These are phyloP conservation scores for Coemansia sp. DNA, from an alignment of 192 early-diverging fungal species.

Conservation along the genomic window DNA sequence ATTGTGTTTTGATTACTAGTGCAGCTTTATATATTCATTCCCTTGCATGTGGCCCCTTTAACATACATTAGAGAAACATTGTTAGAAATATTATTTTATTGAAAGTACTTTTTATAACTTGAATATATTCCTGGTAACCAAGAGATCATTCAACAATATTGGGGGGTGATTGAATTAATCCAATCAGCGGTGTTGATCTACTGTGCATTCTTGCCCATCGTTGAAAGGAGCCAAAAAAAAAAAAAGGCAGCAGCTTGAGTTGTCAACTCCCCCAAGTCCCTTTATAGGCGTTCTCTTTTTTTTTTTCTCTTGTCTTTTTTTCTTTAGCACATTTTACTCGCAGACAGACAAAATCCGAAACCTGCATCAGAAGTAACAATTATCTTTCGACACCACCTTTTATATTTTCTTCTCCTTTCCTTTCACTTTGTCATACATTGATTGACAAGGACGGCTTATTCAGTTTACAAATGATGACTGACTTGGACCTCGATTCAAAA, in stretches of 20 bases:
- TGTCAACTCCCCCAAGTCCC: not conserved
- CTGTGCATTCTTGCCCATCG: not conserved
- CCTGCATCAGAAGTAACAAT: not conserved
- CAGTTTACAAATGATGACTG: slow-evolving; percentile 40
- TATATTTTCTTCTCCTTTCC: not conserved
- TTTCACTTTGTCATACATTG: not conserved
- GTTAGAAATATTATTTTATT: too few relatives aligned
- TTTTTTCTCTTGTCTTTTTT: not conserved
- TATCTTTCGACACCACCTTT: not conserved
- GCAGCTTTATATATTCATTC: too few relatives aligned
- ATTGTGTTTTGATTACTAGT: too few relatives aligned
- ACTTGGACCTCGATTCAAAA: slow-evolving; percentile 58
- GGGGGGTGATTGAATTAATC: not conserved
- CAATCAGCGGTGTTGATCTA: not conserved
- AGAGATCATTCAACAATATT: too few relatives aligned
- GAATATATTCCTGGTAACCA: too few relatives aligned
- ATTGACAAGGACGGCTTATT: not conserved
- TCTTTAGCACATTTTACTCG: not conserved
- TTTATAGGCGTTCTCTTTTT: not conserved
- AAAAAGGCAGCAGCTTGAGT: not conserved
- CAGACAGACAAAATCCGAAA: not conserved
- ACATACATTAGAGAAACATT: too few relatives aligned
- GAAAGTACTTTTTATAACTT: too few relatives aligned
- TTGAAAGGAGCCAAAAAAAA: not conserved
- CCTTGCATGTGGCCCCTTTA: too few relatives aligned